Base-by-base conservation (phyloP, 2,329 filamentous ascomycete genomes). In the Ophiostoma himal-ulmi region DNA sequence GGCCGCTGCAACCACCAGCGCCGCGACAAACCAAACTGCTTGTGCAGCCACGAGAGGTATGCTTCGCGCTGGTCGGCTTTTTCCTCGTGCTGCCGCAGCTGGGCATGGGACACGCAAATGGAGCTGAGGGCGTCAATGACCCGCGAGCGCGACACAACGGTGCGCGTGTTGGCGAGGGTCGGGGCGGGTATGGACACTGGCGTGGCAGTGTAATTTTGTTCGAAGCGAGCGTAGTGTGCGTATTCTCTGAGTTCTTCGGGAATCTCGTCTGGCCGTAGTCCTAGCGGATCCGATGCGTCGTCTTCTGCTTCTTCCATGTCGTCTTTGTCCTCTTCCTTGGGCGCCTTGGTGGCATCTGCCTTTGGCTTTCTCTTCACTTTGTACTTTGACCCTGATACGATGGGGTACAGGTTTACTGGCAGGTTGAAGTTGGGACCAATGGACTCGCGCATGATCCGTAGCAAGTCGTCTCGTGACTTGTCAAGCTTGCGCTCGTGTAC, bases 401-500 rank as follows among this genome's bases (percentile, higher is more conserved):
- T 6, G 4, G 57, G 34, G 13, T 11, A 34, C 52, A 70, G 26
- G 2, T 57, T 39, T 20, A 68, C 20, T 2, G 70, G 64, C 30
- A 70, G 13, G 17, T 37, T 67, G 36, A 60, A 67, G n/a, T 71
- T 67, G 5, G 52, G 67, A 4, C 39, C 48, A 5, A 70, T 54
- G 5, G 72, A 67, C 37, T 70, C 67, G 34, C 54, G 68, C 67
- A 73, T 22, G 14, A 72, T 67, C 26, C 68, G 70, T 0, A 48
- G 57, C 64, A 73, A 41, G 30, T 71, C 73, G 3, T 41, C 78
- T 71, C 81, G 83, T 7, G 85, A 83, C 69, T 85, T 81, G 37
- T 85, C 83, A 74, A 92, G 84, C 71, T 86, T 84, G 26, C 79
- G 77, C 70, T 92, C 88, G 80, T 91, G 86, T 73, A 89, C 84